These are phyloP conservation scores for Ballota nigra DNA, from an alignment of 257 asterid species.

Conservation along the genomic window DNA sequence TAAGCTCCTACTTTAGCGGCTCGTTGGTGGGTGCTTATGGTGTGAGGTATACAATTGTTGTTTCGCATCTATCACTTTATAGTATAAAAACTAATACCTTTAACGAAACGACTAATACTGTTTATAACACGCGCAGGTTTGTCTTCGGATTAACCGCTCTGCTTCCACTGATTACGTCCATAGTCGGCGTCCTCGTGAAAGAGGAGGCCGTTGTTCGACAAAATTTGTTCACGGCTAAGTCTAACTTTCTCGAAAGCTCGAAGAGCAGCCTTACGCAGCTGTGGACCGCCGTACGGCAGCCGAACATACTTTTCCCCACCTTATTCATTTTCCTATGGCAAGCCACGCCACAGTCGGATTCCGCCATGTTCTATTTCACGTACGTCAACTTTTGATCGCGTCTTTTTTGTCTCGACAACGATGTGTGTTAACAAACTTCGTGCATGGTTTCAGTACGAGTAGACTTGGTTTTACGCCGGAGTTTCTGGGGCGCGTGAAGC, in stretches of 20 bases:
- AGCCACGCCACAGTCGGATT: conserved; percentile 89
- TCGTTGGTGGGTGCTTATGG: conserved; percentile 86
- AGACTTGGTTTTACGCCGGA: conserved; percentile 87
- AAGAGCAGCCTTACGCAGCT: conserved; percentile 53
- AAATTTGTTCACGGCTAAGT: conserved; percentile 26
- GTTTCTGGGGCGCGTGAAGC: conserved; percentile 86
- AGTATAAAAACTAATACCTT: background rate
- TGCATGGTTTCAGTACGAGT: conserved; percentile 58
- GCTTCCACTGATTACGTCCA: conserved; percentile 90
- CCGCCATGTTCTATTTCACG: conserved; percentile 95
- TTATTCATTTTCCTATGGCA: conserved; percentile 84
- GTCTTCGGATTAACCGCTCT: conserved; percentile 86
- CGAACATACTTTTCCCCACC: conserved; percentile 77
- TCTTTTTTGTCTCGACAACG: background rate
- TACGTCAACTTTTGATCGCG: conserved; percentile 36
- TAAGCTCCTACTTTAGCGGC: conserved; percentile 91
- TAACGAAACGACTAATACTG: background rate
- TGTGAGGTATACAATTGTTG: conserved; percentile 59
- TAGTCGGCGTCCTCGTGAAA: conserved; percentile 79
- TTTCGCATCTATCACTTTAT: background rate
- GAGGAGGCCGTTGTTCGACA: conserved; percentile 59
- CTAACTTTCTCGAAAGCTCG: conserved; percentile 61
- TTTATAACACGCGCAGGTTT: conserved; percentile 48
- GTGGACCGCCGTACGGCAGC: conserved; percentile 74
- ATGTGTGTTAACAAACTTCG: conserved; percentile 22